Conservation (phyloP, 208 protist genomes). For the Leishmania arabica region DNA sequence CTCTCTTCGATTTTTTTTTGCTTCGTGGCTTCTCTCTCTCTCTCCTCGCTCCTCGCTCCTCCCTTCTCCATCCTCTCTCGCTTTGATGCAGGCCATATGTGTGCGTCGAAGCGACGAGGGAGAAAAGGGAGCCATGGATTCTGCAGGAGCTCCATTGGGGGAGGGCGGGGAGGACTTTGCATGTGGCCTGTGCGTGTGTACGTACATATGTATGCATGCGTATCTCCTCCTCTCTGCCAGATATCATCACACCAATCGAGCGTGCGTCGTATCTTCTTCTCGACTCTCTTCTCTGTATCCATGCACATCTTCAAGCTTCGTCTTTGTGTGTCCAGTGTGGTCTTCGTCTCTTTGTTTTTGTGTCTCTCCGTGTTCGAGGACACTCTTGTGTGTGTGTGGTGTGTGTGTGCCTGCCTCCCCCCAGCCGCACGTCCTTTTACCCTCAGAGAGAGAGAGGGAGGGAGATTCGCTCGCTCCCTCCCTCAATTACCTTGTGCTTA, state of each 20-base stretch:
- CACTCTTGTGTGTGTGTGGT: background rate
- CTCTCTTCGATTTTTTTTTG: background rate
- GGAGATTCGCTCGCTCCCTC: background rate
- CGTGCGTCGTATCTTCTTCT: background rate
- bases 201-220: slow-evolving; percentile 9
- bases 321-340: background rate
- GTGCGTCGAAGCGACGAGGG: background rate
- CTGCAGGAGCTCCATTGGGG: background rate
- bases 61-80: background rate
- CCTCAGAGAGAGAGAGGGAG: background rate
- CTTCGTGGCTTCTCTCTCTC: background rate
- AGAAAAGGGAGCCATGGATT: background rate
- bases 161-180: background rate
- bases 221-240: background rate
- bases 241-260: background rate
- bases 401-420: background rate
- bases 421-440: background rate
- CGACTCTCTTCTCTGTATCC: background rate
- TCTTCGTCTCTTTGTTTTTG: background rate
- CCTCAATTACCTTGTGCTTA: background rate
- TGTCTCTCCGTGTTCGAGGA: background rate
- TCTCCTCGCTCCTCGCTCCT: background rate
- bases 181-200: slow-evolving; percentile 10
- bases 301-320: background rate
- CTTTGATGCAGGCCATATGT: background rate